Percentiles rank a stretch among this genome's conserved stretches.
Evolutionary conservation across 352 stramenopile genomes (phyloP).

Genomic region (Thraustochytrium sp.): DNA sequence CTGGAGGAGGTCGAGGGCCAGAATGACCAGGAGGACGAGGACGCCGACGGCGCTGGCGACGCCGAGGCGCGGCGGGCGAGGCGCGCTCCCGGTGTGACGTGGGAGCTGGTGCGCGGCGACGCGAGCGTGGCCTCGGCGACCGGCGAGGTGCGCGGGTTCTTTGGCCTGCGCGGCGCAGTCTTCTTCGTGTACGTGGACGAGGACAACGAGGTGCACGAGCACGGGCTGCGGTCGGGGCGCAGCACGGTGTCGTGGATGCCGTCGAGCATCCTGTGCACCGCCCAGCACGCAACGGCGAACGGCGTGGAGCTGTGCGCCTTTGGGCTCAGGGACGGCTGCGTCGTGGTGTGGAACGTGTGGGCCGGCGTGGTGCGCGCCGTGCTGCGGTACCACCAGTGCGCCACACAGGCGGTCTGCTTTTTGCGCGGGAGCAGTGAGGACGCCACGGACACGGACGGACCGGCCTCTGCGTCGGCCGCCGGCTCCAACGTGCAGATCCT

Average conservation of each 20-base stretch:
- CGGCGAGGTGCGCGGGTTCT: neutral
- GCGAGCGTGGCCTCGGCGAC: neutral
- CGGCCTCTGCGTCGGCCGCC: neutral
- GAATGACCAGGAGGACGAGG: neutral
- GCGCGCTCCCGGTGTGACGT: neutral
- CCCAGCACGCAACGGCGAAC: neutral
- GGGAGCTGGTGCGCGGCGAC: neutral
- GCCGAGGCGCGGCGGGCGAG: no score
- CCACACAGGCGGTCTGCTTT: neutral
- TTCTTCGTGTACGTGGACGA: neutral
- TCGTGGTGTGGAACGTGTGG: constrained; percentile 9
- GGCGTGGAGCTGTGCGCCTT: constrained; percentile 14
- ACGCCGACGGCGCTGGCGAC: neutral
- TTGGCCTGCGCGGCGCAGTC: neutral
- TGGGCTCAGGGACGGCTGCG: constrained; percentile 18
- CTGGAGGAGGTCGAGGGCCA: neutral
- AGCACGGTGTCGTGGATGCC: neutral
- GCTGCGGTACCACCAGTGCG: neutral
- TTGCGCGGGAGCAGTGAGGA: no score
- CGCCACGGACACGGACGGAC: no score
- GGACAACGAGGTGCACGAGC: neutral
- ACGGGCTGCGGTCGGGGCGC: neutral
- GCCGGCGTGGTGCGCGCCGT: neutral
- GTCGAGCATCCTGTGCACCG: constrained; percentile 1
- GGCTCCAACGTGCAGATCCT: neutral